Conservation (phyloP, 768 basidiomycete genomes). For the Lenzites betulinus region DNA sequence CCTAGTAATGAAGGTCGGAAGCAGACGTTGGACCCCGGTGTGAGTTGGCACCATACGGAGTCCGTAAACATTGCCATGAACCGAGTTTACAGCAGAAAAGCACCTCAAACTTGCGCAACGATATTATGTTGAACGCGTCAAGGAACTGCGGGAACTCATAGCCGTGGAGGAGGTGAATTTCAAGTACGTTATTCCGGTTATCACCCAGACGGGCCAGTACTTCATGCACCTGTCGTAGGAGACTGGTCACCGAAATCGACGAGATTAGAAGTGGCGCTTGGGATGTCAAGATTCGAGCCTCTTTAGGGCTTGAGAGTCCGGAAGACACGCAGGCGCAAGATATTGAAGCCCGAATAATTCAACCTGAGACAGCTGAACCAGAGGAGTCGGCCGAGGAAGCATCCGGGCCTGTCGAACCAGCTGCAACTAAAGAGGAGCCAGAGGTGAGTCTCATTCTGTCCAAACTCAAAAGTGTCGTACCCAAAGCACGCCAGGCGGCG, state of each 20-base stretch:
- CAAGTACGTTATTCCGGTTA: slow-evolving; percentile 48
- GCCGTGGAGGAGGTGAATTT: slow-evolving; percentile 74
- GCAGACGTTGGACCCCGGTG: slow-evolving; percentile 56
- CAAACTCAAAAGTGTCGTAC: too few relatives aligned
- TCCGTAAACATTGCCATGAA: slow-evolving; percentile 13
- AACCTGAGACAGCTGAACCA: neutral
- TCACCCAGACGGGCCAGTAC: neutral
- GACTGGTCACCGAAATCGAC: slow-evolving; percentile 72
- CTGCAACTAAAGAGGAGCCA: neutral
- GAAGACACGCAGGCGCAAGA: neutral
- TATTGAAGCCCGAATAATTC: too few relatives aligned
- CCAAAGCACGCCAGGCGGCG: neutral
- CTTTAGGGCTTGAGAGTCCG: neutral
- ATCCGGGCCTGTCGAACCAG: neutral
- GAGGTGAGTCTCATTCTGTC: neutral
- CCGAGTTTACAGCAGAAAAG: slow-evolving; percentile 48
- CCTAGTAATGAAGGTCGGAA: slow-evolving; percentile 41
- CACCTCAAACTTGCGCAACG: slow-evolving; percentile 76
- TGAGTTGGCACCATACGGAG: slow-evolving; percentile 12
- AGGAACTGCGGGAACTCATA: slow-evolving; percentile 74
- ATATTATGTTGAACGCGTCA: slow-evolving; percentile 67
- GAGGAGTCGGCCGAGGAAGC: neutral
- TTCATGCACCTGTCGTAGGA: slow-evolving; percentile 42
- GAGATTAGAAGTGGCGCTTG: slow-evolving; percentile 69
- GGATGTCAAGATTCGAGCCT: slow-evolving; percentile 52